These are phyloP conservation scores for Capsella bursapastoris DNA, from an alignment of 345 rosid species.

Conservation along the genomic window DNA sequence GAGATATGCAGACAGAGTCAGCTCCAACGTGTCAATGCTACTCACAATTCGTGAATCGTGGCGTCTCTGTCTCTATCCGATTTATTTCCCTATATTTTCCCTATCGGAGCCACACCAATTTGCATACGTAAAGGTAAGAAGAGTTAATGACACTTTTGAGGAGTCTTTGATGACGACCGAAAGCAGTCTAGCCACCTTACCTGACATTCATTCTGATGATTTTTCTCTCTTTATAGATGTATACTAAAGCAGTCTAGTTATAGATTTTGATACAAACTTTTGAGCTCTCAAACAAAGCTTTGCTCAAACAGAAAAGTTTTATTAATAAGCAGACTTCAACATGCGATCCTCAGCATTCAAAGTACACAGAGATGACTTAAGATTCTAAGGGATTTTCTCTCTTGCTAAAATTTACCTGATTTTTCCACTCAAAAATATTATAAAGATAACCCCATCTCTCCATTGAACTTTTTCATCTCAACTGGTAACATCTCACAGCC, in stretches of 20 bases:
- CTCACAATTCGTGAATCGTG: constrained; percentile 24
- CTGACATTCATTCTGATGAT: background rate
- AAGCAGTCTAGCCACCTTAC: constrained; percentile 15
- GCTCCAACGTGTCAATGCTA: constrained; percentile 38
- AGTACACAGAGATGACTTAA: background rate
- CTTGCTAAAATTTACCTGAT: background rate
- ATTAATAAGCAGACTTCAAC: background rate
- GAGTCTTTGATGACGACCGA: background rate
- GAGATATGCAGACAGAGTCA: constrained; percentile 15
- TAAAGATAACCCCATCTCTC: constrained; percentile 11
- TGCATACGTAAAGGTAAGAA: background rate
- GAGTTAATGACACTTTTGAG: no score
- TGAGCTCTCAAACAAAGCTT: no score
- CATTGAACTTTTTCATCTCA: constrained; percentile 8
- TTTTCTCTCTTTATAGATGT: background rate
- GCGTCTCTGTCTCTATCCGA: constrained; percentile 20
- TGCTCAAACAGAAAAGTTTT: no score
- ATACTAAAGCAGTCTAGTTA: no score
- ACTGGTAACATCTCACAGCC: constrained; percentile 24
- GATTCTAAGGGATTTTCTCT: background rate
- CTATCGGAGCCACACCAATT: background rate
- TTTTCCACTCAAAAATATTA: background rate
- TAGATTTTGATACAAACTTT: background rate
- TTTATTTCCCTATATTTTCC: background rate
- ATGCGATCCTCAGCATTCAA: background rate